Conservation (phyloP, 1,284 basidiomycete genomes). For the Trichosporon faecale region DNA sequence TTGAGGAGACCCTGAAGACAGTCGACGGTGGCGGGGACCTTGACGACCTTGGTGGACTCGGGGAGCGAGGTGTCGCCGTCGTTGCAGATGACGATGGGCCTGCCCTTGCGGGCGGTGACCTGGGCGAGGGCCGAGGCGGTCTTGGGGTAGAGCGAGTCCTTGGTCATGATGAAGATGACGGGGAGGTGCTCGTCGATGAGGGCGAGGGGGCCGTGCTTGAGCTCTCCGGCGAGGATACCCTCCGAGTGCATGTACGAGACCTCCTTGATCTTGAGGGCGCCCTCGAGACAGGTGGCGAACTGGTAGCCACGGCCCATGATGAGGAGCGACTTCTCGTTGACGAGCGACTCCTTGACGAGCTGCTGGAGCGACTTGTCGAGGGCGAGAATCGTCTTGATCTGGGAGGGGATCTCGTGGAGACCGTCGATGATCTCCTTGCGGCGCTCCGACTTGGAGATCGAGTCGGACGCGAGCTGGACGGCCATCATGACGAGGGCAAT, state of each 20-base stretch:
- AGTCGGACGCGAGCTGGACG: slow-evolving; percentile 93
- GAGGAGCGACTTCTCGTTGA: slow-evolving; percentile 81
- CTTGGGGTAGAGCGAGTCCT: slow-evolving; percentile 97
- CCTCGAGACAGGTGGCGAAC: slow-evolving; percentile 95
- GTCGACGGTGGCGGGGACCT: slow-evolving; percentile 90
- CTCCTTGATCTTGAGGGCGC: slow-evolving; percentile 99
- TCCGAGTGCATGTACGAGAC: slow-evolving; percentile 61
- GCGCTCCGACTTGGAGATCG: slow-evolving; percentile 85
- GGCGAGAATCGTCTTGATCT: slow-evolving; percentile 84
- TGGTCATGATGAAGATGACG: slow-evolving; percentile 98
- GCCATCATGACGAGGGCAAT: slow-evolving; percentile 98
- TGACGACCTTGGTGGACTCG: slow-evolving; percentile 72
- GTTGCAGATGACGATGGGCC: slow-evolving; percentile 94
- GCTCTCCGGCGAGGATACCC: slow-evolving; percentile 87
- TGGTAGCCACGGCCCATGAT: slow-evolving; percentile 99
- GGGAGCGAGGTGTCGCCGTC: slow-evolving; percentile 80
- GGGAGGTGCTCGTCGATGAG: slow-evolving; percentile 98
- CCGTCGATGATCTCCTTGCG: slow-evolving; percentile 92
- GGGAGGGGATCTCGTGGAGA: slow-evolving; percentile 80
- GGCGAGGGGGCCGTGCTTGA: slow-evolving; percentile 93
- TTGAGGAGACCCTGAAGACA: slow-evolving; percentile 94
- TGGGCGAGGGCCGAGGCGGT: slow-evolving; percentile 85
- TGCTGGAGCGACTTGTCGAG: slow-evolving; percentile 76
- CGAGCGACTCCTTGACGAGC: slow-evolving; percentile 73
- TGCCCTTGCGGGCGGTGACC: slow-evolving; percentile 94